Evolutionary conservation across 2,329 filamentous ascomycete genomes (phyloP).

Genomic region (Xylaria sp.): DNA sequence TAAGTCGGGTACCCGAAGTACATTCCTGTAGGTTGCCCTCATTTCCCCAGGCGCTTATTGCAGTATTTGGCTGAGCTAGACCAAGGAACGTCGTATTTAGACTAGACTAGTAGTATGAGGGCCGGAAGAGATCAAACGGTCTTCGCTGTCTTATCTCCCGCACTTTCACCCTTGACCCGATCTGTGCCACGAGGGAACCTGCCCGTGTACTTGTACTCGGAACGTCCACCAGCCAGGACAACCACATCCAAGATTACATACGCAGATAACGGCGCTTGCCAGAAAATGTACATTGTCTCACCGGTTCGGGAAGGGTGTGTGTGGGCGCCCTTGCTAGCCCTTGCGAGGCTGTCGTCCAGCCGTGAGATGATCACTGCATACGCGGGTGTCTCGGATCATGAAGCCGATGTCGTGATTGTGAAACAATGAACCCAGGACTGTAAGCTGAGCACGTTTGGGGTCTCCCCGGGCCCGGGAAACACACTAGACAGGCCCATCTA

Average conservation of each 20-base stretch:
- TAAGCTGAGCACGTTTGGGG: constrained; percentile 23
- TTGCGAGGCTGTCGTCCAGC: constrained; percentile 25
- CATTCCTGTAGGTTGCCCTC: not conserved
- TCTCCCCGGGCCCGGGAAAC: constrained; percentile 10
- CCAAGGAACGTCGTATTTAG: constrained; percentile 2
- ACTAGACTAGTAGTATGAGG: not conserved
- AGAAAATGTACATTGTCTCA: constrained; percentile 13
- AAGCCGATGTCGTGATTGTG: constrained; percentile 30
- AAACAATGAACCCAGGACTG: constrained; percentile 12
- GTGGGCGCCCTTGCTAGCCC: not conserved
- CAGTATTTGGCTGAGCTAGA: not conserved
- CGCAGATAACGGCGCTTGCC: constrained; percentile 7
- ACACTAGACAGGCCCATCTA: constrained; percentile 11
- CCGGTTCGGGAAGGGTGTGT: constrained; percentile 15
- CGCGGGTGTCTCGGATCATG: constrained; percentile 25
- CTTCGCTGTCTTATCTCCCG: constrained; percentile 9
- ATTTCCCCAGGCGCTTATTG: constrained; percentile 1
- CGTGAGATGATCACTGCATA: constrained; percentile 27
- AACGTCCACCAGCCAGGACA: not conserved
- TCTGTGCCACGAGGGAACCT: constrained; percentile 5
- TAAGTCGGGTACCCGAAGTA: not conserved
- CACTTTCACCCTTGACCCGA: constrained; percentile 3
- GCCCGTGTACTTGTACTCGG: constrained; percentile 11
- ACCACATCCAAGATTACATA: not conserved
- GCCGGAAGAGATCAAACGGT: constrained; percentile 11